Percentiles rank a stretch among this genome's conserved stretches.
phyloP scores from a whole-genome alignment of 345 rosid species.

The Heritiera fomes region DNA sequence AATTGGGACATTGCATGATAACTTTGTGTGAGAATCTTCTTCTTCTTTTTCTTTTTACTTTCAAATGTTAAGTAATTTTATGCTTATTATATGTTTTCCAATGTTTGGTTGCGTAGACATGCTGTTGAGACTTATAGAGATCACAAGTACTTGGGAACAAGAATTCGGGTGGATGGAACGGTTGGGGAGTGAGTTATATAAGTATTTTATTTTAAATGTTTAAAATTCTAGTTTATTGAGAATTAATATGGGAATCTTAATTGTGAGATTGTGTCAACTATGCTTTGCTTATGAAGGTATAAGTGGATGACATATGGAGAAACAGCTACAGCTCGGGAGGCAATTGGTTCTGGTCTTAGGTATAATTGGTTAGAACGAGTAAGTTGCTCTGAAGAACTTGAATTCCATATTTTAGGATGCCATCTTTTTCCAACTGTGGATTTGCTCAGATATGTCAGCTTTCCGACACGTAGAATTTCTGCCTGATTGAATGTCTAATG shows the following conservation, averaged over 20 bases:
- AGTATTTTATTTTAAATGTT: conserved; percentile 8
- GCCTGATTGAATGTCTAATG: neutral
- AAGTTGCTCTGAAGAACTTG: conserved; percentile 30
- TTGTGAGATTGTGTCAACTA: conserved; percentile 15
- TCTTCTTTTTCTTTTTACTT: neutral
- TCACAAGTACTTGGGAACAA: conserved; percentile 77
- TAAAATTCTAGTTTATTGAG: conserved; percentile 1
- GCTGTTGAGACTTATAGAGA: conserved; percentile 64
- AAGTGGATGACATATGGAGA: conserved; percentile 92
- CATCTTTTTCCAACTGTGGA: neutral
- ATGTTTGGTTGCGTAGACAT: conserved; percentile 38
- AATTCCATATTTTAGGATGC: neutral
- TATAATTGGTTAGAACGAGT: conserved; percentile 59
- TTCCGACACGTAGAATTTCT: neutral
- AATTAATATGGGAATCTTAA: neutral
- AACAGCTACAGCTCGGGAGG: conserved; percentile 65
- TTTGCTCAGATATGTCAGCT: neutral
- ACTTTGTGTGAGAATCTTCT: conserved; percentile 53
- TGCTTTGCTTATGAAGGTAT: conserved; percentile 48
- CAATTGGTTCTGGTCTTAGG: conserved; percentile 81
- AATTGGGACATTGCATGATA: conserved; percentile 77
- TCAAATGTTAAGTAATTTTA: neutral
- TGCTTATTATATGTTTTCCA: neutral
- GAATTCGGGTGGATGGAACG: conserved; percentile 63
- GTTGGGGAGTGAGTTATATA: conserved; percentile 70